Base-by-base conservation (phyloP, 2,329 filamentous ascomycete genomes). In the Botrytis fabae region DNA sequence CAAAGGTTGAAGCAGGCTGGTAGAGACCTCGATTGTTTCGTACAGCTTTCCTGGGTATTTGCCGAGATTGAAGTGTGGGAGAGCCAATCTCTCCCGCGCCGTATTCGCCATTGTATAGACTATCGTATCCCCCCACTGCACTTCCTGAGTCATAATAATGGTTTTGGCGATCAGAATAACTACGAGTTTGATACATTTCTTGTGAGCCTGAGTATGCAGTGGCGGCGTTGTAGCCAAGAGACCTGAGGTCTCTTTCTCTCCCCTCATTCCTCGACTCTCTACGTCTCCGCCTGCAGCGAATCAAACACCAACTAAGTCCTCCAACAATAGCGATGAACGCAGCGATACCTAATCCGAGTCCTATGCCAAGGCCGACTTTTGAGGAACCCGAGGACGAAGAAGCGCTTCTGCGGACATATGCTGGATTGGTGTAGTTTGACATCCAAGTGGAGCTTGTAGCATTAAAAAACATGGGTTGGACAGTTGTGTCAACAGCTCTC, bases 341-440 rank as follows among this genome's bases (percentile, higher is more conserved):
- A 0, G 87, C 82, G 1, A 91, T 79, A 1, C 90, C 91, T 1
- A 94, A 81, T 1, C 91, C 91, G 1, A 93, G 79, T 0, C 91
- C 91, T 2, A 91, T 82, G 0, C 90, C 90, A 0, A 93, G 82
- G 0, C 90, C 90, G 7, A 91, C 82, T 65, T 85, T 87, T 32
- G 73, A 74, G 1, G 77, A 75, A 16, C 77, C 76, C 14, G 82
- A 81, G 28, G 81, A 78, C 8, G 76, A 74, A 8, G 74, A 75
- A 10, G 78, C 40, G 14, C 73, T 74, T 12, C 74, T 75, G 16
- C 72, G 72, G 14, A 75, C 66, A 71, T 78, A 77, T 12, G 76
- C 73, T 7, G 86, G 86, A 57, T 87, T 86, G 2, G 82, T 83
- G 76, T 92, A 92, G 6, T 85, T 84, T 2, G 85, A 82, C 2